phyloP scores from a whole-genome alignment of 2,329 filamentous ascomycete genomes.

The Apiospora hydei region DNA sequence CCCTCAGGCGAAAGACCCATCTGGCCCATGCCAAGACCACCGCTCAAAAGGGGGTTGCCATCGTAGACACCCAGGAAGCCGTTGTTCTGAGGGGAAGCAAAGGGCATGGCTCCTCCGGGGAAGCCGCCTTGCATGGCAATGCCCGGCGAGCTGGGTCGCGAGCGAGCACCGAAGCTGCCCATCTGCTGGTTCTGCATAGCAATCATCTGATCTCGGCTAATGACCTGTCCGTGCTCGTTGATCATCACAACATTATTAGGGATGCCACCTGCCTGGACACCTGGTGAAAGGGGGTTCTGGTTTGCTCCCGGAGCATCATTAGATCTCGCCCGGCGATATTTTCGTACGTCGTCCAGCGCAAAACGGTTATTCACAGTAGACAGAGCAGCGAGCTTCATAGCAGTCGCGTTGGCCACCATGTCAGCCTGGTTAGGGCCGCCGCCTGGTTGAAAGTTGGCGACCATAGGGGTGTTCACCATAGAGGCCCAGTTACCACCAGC shows the following conservation, averaged over 20 bases:
- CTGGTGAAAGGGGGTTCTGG: slow-evolving; percentile 71
- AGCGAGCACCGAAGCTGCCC: slow-evolving; percentile 71
- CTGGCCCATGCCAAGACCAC: slow-evolving; percentile 71
- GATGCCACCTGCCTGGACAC: slow-evolving; percentile 67
- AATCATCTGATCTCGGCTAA: slow-evolving; percentile 85
- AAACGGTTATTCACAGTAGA: slow-evolving; percentile 99
- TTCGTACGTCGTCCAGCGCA: slow-evolving; percentile 93
- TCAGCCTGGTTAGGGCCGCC: slow-evolving; percentile 78
- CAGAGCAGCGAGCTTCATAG: slow-evolving; percentile 96
- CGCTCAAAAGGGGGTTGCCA: slow-evolving; percentile 73
- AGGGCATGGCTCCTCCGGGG: slow-evolving; percentile 63
- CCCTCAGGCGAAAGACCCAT: slow-evolving; percentile 79
- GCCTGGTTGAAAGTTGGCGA: slow-evolving; percentile 78
- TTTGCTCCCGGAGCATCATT: slow-evolving; percentile 75
- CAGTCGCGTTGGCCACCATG: slow-evolving; percentile 98
- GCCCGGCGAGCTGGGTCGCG: slow-evolving; percentile 88
- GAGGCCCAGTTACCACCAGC: slow-evolving; percentile 95
- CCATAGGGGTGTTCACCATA: slow-evolving; percentile 98
- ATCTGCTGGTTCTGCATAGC: slow-evolving; percentile 76
- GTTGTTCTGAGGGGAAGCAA: slow-evolving; percentile 91
- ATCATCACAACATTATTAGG: slow-evolving; percentile 90
- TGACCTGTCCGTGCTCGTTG: slow-evolving; percentile 88
- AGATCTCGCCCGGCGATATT: slow-evolving; percentile 90
- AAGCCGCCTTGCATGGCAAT: slow-evolving; percentile 77
- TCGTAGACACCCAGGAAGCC: slow-evolving; percentile 93